A percentile compares a stretch with the other conserved stretches of the same genome.
phyloP scores from a whole-genome alignment of 805 yeast genomes.

The Candida maris region DNA sequence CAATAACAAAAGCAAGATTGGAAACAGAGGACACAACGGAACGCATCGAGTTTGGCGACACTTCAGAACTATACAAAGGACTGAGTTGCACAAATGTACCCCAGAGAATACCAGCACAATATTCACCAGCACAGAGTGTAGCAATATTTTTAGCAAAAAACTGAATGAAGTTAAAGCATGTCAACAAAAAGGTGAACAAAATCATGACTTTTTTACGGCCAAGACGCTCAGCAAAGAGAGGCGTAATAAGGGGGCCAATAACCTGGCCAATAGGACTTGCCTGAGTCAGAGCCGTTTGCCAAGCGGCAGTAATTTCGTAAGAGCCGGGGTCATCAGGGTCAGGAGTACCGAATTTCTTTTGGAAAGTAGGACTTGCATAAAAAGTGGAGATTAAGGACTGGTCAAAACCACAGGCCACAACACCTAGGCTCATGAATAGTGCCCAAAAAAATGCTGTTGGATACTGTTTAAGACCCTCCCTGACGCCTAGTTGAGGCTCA shows the following conservation, averaged over 20 bases:
- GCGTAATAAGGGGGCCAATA: slow-evolving; percentile 40
- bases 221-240: slow-evolving; percentile 37
- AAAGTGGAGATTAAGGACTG: slow-evolving; percentile 35
- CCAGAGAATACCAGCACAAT: slow-evolving; percentile 47
- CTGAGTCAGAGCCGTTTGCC: slow-evolving; percentile 42
- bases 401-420: slow-evolving; percentile 43
- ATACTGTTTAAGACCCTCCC: slow-evolving; percentile 3
- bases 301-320: slow-evolving; percentile 36
- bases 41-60: slow-evolving; percentile 49
- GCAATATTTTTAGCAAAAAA: slow-evolving; percentile 39
- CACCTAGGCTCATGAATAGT: slow-evolving; percentile 12
- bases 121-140: slow-evolving; percentile 41
- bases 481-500: no score
- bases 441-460: slow-evolving; percentile 6
- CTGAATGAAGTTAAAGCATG: slow-evolving; percentile 35
- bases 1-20: slow-evolving; percentile 53
- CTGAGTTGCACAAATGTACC: slow-evolving; percentile 53
- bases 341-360: slow-evolving; percentile 32
- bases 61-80: slow-evolving; percentile 56
- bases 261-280: slow-evolving; percentile 22
- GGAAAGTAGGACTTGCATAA: slow-evolving; percentile 34
- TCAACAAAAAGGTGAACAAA: slow-evolving; percentile 27
- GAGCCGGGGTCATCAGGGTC: slow-evolving; percentile 15
- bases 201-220: slow-evolving; percentile 39
- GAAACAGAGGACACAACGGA: slow-evolving; percentile 46